phyloP scores from a whole-genome alignment of 495 filamentous ascomycete species.

The Platismatia glauca region DNA sequence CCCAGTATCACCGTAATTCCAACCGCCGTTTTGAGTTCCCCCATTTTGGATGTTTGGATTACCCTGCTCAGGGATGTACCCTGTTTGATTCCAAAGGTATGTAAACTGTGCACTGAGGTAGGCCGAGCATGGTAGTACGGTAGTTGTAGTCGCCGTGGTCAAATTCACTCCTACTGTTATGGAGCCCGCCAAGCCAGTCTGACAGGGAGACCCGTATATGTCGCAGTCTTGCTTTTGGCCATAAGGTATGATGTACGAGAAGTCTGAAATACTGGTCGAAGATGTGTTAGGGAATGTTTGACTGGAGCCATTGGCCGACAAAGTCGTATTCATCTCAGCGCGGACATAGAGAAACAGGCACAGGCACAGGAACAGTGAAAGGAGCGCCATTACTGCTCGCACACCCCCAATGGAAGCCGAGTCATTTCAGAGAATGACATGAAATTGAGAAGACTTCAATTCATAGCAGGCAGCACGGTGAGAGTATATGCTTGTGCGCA shows the following conservation, averaged over 20 bases:
- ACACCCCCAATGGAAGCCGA: background rate
- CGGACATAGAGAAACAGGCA: background rate
- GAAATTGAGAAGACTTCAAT: too few relatives aligned
- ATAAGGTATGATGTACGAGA: conserved; percentile 10
- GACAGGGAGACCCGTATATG: conserved; percentile 9
- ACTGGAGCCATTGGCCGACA: background rate
- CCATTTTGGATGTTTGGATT: background rate
- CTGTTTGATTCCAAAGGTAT: background rate
- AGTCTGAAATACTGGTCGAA: background rate
- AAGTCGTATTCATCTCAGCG: background rate
- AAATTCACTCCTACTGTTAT: conserved; percentile 11
- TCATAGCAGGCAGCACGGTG: too few relatives aligned
- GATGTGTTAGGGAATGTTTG: background rate
- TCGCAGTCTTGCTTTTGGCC: conserved; percentile 3
- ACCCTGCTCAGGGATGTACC: too few relatives aligned
- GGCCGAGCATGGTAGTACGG: conserved; percentile 14
- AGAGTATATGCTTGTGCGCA: too few relatives aligned
- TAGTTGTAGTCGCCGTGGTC: background rate
- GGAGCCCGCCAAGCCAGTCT: conserved; percentile 4
- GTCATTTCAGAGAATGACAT: too few relatives aligned
- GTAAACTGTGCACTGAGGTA: conserved; percentile 9
- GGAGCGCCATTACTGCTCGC: background rate
- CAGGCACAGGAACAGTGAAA: background rate
- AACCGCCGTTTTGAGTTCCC: too few relatives aligned
- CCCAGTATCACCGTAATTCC: too few relatives aligned